phyloP scores from a whole-genome alignment of 2,329 filamentous ascomycete species.

The Hymenoscyphus linearis region DNA sequence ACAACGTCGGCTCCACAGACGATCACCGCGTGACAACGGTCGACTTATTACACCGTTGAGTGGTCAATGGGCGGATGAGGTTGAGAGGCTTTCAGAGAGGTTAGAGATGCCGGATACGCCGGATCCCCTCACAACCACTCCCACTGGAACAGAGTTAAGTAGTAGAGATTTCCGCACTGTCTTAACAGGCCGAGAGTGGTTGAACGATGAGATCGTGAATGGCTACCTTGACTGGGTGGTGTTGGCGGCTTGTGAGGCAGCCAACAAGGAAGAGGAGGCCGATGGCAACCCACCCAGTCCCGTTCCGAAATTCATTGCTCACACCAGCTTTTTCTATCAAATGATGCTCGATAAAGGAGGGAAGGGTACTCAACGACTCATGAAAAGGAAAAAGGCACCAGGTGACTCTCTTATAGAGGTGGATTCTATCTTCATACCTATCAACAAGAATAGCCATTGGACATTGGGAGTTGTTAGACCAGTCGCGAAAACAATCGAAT shows the following conservation, averaged over 20 bases:
- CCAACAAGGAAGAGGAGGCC: conserved; percentile 35
- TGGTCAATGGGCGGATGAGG: conserved; percentile 35
- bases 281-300: conserved; percentile 35
- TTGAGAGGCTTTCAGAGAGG: conserved; percentile 30
- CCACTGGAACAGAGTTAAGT: conserved; percentile 46
- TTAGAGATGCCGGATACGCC: conserved; percentile 16
- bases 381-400: conserved; percentile 51
- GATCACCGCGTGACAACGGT: conserved; percentile 15
- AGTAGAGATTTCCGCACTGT: conserved; percentile 60
- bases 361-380: conserved; percentile 46
- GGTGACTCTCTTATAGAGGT: conserved; percentile 59
- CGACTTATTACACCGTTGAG: conserved; percentile 30
- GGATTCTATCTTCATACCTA: conserved; percentile 64
- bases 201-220: conserved; percentile 75
- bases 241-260: conserved; percentile 51
- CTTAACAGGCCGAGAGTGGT: conserved; percentile 53
- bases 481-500: conserved; percentile 53
- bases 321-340: conserved; percentile 63
- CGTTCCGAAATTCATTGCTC: conserved; percentile 55
- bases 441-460: conserved; percentile 64
- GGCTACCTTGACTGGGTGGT: conserved; percentile 58
- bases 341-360: conserved; percentile 45
- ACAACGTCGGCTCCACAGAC: conserved; percentile 24
- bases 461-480: conserved; percentile 65
- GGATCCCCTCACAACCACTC: conserved; percentile 38